phyloP scores from a whole-genome alignment of 371 early-diverging fungal species.

The Mucor mucedo region DNA sequence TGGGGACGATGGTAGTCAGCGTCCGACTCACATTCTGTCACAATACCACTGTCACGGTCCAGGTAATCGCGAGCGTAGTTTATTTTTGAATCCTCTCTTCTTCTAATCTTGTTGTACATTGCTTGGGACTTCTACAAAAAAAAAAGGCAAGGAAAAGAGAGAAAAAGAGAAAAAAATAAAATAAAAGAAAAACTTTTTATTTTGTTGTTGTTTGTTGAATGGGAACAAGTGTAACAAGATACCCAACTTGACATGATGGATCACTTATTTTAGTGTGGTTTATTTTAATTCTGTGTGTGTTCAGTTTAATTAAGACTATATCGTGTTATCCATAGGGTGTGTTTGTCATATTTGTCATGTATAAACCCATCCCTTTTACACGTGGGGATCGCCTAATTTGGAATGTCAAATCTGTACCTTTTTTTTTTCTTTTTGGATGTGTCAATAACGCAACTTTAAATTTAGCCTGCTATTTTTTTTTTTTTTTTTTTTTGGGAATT shows the following conservation, averaged over 20 bases:
- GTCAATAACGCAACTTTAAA: too few relatives aligned
- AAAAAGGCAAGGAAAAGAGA: not conserved
- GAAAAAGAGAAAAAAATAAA: not conserved
- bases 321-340: too few relatives aligned
- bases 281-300: too few relatives aligned
- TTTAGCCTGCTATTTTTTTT: too few relatives aligned
- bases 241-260: not conserved
- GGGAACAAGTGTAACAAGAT: not conserved
- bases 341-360: too few relatives aligned
- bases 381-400: too few relatives aligned
- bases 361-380: too few relatives aligned
- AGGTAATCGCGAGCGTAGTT: not conserved
- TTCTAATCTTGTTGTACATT: slow-evolving; percentile 4
- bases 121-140: not conserved
- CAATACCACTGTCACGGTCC: slow-evolving; percentile 48
- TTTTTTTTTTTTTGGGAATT: too few relatives aligned
- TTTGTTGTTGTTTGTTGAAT: not conserved
- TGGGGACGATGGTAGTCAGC: slow-evolving; percentile 16
- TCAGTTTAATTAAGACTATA: too few relatives aligned
- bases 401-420: too few relatives aligned
- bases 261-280: too few relatives aligned
- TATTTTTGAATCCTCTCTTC: not conserved
- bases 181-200: not conserved
- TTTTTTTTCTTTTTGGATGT: too few relatives aligned
- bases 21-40: slow-evolving; percentile 42